These are phyloP conservation scores for Xylaria sp. DNA, from an alignment of 2,329 filamentous ascomycete genomes.

Conservation along the genomic window DNA sequence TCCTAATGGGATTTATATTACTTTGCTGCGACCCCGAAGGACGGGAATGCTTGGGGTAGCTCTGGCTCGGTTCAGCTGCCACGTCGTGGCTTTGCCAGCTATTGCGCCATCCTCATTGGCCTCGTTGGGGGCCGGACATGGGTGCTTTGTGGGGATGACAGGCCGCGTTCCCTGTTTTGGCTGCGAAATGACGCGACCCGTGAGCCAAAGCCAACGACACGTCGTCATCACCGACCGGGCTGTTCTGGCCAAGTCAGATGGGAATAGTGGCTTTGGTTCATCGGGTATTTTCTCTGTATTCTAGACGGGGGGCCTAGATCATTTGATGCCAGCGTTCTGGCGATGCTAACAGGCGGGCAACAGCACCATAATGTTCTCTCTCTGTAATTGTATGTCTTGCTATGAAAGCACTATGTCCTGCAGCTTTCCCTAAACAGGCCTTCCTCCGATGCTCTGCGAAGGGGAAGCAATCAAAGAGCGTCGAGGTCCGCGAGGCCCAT, in stretches of 20 bases:
- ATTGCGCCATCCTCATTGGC: slow-evolving; percentile 5
- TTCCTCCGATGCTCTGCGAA: not conserved
- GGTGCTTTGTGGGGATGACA: slow-evolving; percentile 14
- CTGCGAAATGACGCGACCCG: slow-evolving; percentile 19
- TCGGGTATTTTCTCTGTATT: not conserved
- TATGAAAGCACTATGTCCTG: not conserved
- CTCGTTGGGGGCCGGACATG: too few species aligned
- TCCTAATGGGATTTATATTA: not conserved
- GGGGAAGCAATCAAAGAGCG: not conserved
- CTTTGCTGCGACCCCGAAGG: slow-evolving; percentile 16
- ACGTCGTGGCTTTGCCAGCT: slow-evolving; percentile 32
- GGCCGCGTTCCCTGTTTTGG: slow-evolving; percentile 21
- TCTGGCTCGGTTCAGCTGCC: slow-evolving; percentile 24
- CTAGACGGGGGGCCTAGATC: not conserved
- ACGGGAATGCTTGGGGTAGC: slow-evolving; percentile 25
- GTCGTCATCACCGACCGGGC: slow-evolving; percentile 19
- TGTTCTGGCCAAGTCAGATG: not conserved
- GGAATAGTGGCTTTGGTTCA: not conserved
- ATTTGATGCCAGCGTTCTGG: not conserved
- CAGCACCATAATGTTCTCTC: not conserved
- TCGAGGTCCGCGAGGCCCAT: not conserved
- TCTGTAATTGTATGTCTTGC: not conserved
- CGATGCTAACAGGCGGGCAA: not conserved
- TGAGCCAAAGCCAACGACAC: slow-evolving; percentile 30
- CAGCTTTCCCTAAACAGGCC: not conserved